These are phyloP conservation scores for Betula pendula DNA, from an alignment of 306 rosid species.

Conservation along the genomic window DNA sequence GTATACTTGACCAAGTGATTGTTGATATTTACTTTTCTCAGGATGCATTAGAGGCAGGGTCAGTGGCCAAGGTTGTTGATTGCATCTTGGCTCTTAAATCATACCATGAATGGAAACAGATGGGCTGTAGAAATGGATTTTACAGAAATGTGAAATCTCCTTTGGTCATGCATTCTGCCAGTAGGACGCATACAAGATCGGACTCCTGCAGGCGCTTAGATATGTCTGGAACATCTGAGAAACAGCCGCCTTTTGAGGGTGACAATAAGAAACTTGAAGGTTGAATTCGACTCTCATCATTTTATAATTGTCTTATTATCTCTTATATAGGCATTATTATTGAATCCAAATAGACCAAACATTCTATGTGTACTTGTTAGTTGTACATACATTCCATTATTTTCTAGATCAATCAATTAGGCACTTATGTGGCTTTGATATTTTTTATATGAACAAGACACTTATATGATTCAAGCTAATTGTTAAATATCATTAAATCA, in stretches of 20 bases:
- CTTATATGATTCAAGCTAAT: not conserved
- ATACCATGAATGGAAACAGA: slow-evolving; percentile 66
- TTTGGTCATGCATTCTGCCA: slow-evolving; percentile 46
- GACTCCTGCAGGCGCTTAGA: slow-evolving; percentile 75
- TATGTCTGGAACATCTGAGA: slow-evolving; percentile 56
- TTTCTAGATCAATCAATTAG: not conserved
- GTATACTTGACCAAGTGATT: slow-evolving; percentile 15
- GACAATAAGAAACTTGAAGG: slow-evolving; percentile 59
- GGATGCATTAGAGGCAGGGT: slow-evolving; percentile 75
- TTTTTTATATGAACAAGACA: not conserved
- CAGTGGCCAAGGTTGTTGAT: slow-evolving; percentile 75
- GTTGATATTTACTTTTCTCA: slow-evolving; percentile 34
- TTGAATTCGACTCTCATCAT: slow-evolving; percentile 28
- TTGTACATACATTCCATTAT: not conserved
- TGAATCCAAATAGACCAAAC: not conserved
- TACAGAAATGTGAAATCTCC: slow-evolving; percentile 67
- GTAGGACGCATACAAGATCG: slow-evolving; percentile 51
- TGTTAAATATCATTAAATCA: not conserved
- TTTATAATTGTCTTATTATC: not conserved
- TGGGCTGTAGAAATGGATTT: slow-evolving; percentile 47
- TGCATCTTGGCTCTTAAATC: slow-evolving; percentile 78
- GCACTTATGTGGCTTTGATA: not conserved
- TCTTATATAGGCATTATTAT: slow-evolving; percentile 1
- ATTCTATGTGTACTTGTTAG: slow-evolving; percentile 2
- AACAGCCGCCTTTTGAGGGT: slow-evolving; percentile 35